Evolutionary conservation across 345 rosid genomes (phyloP).

Genomic region (Trapa incisa): DNA sequence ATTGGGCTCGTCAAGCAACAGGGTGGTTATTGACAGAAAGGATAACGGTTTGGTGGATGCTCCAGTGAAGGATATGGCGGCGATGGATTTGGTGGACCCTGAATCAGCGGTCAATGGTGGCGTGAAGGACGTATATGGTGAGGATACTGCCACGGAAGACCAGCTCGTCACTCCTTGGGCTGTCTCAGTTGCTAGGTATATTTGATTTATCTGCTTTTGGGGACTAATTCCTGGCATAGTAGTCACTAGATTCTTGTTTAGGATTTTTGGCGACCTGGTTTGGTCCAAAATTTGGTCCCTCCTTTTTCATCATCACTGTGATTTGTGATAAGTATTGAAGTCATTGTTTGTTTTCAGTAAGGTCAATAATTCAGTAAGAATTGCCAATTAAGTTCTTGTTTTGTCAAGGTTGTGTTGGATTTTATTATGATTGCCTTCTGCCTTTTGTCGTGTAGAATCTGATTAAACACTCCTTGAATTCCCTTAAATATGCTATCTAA

Average conservation of each 20-base stretch:
- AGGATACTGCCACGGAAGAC: conserved; percentile 38
- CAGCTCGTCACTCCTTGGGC: conserved; percentile 28
- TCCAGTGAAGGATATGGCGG: conserved; percentile 9
- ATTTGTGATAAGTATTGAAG: background rate
- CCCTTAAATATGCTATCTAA: background rate
- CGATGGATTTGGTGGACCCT: background rate
- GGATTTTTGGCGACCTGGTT: background rate
- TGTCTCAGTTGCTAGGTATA: conserved; percentile 35
- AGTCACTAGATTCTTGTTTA: background rate
- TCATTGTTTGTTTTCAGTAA: background rate
- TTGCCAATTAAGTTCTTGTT: background rate
- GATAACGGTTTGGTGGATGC: conserved; percentile 3
- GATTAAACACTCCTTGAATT: background rate
- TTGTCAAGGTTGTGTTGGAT: too few species aligned
- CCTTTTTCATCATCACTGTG: background rate
- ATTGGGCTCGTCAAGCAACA: conserved; percentile 7
- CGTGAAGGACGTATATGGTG: conserved; percentile 12
- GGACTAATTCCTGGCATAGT: background rate
- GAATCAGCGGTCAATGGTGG: conserved; percentile 12
- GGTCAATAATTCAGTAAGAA: background rate
- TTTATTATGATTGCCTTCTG: background rate
- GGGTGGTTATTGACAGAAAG: conserved; percentile 3
- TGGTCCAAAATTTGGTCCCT: background rate
- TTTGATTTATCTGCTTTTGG: background rate
- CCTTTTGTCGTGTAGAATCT: background rate